Conservation (phyloP, 768 basidiomycete species). For the Cyclocybe cylindracea region DNA sequence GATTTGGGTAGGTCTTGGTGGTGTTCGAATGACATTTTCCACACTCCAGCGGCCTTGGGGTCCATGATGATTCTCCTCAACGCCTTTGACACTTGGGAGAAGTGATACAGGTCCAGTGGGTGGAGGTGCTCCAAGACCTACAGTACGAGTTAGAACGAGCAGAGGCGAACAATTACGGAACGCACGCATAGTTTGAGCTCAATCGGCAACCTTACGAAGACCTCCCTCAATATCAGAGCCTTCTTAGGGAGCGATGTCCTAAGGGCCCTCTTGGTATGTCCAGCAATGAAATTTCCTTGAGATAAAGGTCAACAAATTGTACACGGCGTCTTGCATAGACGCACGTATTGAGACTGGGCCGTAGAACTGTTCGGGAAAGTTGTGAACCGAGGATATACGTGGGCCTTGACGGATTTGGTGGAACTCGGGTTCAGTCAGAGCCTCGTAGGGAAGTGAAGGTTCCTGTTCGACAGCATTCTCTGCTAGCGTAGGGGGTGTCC, state of each 20-base stretch:
- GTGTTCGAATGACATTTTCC: slow-evolving; percentile 17
- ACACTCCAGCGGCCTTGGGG: slow-evolving; percentile 16
- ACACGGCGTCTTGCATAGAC: not conserved
- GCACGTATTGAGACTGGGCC: slow-evolving; percentile 23
- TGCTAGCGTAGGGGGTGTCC: no score
- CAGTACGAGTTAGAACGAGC: not conserved
- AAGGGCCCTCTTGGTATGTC: slow-evolving; percentile 14
- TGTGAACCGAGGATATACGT: slow-evolving; percentile 14
- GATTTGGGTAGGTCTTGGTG: slow-evolving; percentile 18
- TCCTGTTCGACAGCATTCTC: no score
- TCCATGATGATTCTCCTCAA: slow-evolving; percentile 16
- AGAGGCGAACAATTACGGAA: not conserved
- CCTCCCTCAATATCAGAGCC: not conserved
- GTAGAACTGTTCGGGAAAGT: slow-evolving; percentile 15
- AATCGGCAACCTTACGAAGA: slow-evolving; percentile 17
- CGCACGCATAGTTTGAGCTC: slow-evolving; percentile 14
- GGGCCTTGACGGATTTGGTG: slow-evolving; percentile 8
- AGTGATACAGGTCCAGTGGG: slow-evolving; percentile 24
- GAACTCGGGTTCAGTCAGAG: slow-evolving; percentile 9
- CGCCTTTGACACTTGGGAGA: slow-evolving; percentile 13
- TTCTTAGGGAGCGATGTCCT: slow-evolving; percentile 7
- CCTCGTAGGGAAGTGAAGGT: slow-evolving; percentile 4
- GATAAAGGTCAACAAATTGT: not conserved
- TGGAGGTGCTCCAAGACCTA: slow-evolving; percentile 25
- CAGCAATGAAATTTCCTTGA: slow-evolving; percentile 21